Base-by-base conservation (phyloP, 495 filamentous ascomycete species). In the Podospora pseudoanserina region DNA sequence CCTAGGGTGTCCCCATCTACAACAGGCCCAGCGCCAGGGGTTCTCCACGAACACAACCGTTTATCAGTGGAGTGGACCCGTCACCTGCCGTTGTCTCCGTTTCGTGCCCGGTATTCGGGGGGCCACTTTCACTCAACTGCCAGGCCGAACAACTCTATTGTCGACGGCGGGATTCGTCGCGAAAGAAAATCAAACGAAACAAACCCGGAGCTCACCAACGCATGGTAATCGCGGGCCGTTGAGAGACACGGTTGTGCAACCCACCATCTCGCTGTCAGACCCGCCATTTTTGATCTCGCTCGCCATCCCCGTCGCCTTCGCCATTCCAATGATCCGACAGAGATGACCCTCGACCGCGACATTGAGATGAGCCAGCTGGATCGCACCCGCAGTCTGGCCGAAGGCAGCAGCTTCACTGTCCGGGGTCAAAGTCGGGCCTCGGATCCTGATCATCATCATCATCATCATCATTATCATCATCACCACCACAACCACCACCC, bases 331-430 rank as follows among this genome's bases (percentile, higher is more conserved):
- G 67, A 60, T 15, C 11, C 61, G 44, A 20, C 44, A 62, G 56
- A 39, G 20, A 74, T 73, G 71, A 49, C 55, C 2, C 49, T 64
- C 66, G 70, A 74, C 60, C 64, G 62, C 66, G 75, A 77, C 65
- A 72, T 77, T 61, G 74, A 76, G 65, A 63, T 77, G 60, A 70
- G 73, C 65, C 60, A 49, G 61, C 69, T 73, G 20, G 62, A 44
- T 59, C 68, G 62, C 49, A 49, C 62, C 15, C 64, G 56, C 6
- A 75, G 73, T 61, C 44, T 70, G 9, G 74, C 70, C 32, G 65
- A 70, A 27, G 68, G 59, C 57, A 72, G 68, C 68, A 73, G 32
- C 66, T 73, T 66, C 55, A 71, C 68, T 18, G 56, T 60, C 18
- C 56, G 55, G 27, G 70, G 67, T n/a, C 59, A 34, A 16, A 63